phyloP scores from a whole-genome alignment of 768 basidiomycete species.

The Holtermanniella nyarrowii region DNA sequence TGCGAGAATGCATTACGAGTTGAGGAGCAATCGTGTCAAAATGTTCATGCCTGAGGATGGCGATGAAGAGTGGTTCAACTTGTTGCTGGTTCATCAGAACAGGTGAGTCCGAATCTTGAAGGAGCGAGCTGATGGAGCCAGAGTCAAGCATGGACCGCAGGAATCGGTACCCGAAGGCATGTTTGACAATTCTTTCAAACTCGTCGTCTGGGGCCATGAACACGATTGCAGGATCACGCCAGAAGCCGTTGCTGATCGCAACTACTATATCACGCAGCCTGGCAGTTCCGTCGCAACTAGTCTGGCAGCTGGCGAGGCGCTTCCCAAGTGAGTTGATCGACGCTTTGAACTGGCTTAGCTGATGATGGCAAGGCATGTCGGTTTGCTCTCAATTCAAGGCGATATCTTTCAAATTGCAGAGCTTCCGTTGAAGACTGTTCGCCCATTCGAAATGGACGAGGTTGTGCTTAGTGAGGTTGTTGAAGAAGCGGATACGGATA shows the following conservation, averaged over 20 bases:
- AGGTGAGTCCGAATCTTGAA: slow-evolving; percentile 48
- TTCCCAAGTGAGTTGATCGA: slow-evolving; percentile 66
- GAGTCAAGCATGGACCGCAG: slow-evolving; percentile 89
- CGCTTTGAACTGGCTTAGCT: too few relatives aligned
- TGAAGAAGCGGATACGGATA: slow-evolving; percentile 62
- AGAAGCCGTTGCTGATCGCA: slow-evolving; percentile 80
- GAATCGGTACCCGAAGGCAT: slow-evolving; percentile 90
- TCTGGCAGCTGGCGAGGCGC: slow-evolving; percentile 80
- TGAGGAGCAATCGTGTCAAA: slow-evolving; percentile 81
- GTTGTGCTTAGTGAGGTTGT: slow-evolving; percentile 63
- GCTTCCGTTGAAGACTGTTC: slow-evolving; percentile 76
- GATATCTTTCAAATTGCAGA: slow-evolving; percentile 79
- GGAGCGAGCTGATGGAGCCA: slow-evolving; percentile 34
- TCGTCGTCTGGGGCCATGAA: slow-evolving; percentile 98
- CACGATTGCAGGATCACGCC: slow-evolving; percentile 92
- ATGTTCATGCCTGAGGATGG: slow-evolving; percentile 87
- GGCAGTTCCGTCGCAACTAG: slow-evolving; percentile 93
- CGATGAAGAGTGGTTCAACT: slow-evolving; percentile 83
- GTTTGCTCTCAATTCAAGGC: slow-evolving; percentile 73
- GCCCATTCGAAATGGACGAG: slow-evolving; percentile 86
- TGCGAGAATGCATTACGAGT: slow-evolving; percentile 89
- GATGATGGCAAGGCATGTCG: slow-evolving; percentile 78
- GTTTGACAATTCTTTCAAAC: slow-evolving; percentile 88
- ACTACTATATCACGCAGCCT: slow-evolving; percentile 85
- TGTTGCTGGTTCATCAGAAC: slow-evolving; percentile 89